Conservation (phyloP, 176 grass and related monocot species). For the Triticum urartu region DNA sequence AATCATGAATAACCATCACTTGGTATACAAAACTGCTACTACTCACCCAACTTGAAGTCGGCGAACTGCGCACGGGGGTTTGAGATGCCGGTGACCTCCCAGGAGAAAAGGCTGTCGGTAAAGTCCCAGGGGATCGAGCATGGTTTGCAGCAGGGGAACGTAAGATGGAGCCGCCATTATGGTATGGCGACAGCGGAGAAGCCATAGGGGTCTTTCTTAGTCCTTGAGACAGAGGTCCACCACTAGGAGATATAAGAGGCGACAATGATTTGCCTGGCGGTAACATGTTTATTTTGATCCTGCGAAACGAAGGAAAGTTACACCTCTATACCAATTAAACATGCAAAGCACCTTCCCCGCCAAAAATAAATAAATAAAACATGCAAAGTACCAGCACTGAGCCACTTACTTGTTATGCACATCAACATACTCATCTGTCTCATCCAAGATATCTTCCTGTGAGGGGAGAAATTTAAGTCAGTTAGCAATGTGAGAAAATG, state of each 20-base stretch:
- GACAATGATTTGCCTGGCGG: conserved; percentile 65
- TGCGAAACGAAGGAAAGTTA: conserved; percentile 41
- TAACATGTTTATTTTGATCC: conserved; percentile 99
- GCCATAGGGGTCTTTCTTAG: conserved; percentile 53
- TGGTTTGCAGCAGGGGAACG: conserved; percentile 49
- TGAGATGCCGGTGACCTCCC: conserved; percentile 50
- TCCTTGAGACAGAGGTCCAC: conserved; percentile 45
- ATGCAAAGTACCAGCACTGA: neutral
- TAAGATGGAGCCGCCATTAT: conserved; percentile 40
- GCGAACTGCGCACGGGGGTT: conserved; percentile 21
- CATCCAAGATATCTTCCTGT: conserved; percentile 97
- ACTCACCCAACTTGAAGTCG: conserved; percentile 46
- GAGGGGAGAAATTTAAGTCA: neutral
- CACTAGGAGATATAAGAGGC: conserved; percentile 53
- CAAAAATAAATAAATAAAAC: too few relatives aligned
- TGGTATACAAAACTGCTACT: neutral
- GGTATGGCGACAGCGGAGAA: conserved; percentile 65
- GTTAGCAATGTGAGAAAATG: conserved; percentile 14
- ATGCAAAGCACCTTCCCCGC: neutral
- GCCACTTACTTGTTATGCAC: conserved; percentile 94
- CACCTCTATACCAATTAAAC: neutral
- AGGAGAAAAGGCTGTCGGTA: conserved; percentile 42
- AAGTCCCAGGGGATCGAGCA: conserved; percentile 43
- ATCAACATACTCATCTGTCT: conserved; percentile 98
- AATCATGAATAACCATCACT: neutral